A percentile compares a stretch with the other conserved stretches of the same genome.
Conservation (phyloP, 176 grass and related monocot species). For the Carex scoparia region DNA sequence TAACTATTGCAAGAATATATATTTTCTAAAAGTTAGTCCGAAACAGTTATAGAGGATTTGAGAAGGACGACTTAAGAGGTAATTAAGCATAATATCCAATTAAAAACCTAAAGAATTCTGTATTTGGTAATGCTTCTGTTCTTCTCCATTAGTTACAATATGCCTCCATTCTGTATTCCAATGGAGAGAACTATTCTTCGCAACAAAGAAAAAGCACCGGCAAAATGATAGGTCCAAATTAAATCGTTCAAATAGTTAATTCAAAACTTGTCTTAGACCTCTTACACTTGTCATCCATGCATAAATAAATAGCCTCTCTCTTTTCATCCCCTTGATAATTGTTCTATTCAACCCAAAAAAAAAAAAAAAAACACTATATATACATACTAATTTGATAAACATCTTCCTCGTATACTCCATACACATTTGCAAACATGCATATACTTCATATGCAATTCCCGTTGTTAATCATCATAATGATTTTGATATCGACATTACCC, state of each 20-base stretch:
- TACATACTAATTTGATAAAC: neutral
- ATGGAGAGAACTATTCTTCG: neutral
- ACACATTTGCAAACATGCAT: constrained; percentile 1
- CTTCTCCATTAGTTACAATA: neutral
- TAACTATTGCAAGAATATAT: no score
- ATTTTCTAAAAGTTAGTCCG: no score
- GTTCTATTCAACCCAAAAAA: neutral
- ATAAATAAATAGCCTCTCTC: neutral
- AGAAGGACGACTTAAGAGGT: no score
- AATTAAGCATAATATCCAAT: no score
- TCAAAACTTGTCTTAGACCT: neutral
- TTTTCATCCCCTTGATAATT: neutral
- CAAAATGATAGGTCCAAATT: neutral
- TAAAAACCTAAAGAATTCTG: no score
- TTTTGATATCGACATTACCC: constrained; percentile 24
- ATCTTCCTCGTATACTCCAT: neutral
- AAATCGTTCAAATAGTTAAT: neutral
- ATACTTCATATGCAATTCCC: neutral
- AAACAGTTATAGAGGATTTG: no score
- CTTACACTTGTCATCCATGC: constrained; percentile 2
- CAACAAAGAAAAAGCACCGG: neutral
- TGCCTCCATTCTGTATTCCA: neutral
- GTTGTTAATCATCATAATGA: neutral
- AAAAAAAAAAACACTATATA: neutral
- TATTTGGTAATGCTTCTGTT: no score